phyloP scores from a whole-genome alignment of 2,329 filamentous ascomycete genomes.

The Stagonosporopsis vannaccii region DNA sequence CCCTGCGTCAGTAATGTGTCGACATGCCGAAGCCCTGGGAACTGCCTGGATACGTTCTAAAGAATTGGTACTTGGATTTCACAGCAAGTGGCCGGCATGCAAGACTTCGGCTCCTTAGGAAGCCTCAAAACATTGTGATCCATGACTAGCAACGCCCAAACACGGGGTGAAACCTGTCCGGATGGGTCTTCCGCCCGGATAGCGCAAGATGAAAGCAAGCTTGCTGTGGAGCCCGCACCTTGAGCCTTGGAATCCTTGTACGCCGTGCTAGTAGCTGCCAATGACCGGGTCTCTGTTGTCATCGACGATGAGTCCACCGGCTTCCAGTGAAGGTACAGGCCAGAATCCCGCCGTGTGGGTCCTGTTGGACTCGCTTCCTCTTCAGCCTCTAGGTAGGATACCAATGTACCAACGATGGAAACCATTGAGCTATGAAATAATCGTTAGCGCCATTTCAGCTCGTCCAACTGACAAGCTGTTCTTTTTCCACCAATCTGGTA shows the following conservation, averaged over 20 bases:
- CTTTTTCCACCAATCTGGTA: neutral
- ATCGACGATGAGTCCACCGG: conserved; percentile 3
- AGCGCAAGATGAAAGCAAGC: neutral
- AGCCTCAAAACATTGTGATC: neutral
- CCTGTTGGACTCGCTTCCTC: neutral
- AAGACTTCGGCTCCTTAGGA: neutral
- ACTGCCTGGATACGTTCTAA: no score
- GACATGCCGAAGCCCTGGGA: no score
- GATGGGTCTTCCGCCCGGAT: neutral
- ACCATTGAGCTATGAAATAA: neutral
- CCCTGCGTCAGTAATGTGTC: no score
- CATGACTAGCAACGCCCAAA: neutral
- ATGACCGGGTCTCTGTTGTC: conserved; percentile 8
- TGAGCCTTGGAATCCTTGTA: neutral
- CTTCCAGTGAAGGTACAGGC: neutral
- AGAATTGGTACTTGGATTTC: neutral
- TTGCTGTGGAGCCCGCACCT: neutral
- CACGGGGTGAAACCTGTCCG: neutral
- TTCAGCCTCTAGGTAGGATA: neutral
- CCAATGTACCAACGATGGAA: neutral
- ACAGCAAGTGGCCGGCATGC: neutral
- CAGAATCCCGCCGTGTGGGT: neutral
- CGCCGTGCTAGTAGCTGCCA: neutral
- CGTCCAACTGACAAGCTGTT: neutral
- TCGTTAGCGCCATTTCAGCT: neutral